phyloP scores from a whole-genome alignment of 2,329 filamentous ascomycete species.

The Sporothrix humicola region DNA sequence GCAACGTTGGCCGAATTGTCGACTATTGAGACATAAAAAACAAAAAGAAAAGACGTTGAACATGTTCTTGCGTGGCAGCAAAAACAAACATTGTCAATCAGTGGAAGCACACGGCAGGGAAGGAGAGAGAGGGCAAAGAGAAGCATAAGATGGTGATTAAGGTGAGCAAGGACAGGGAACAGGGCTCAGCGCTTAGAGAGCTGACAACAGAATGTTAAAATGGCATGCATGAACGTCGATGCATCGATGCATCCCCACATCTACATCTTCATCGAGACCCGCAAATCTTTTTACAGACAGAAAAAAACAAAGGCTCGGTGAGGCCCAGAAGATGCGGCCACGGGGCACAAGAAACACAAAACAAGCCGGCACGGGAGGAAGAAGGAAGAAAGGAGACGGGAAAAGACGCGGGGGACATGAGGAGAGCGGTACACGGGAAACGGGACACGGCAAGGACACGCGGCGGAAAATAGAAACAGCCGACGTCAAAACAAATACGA shows the following conservation, averaged over 20 bases:
- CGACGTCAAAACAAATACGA: neutral
- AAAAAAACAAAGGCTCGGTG: neutral
- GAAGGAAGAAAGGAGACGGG: neutral
- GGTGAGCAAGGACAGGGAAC: neutral
- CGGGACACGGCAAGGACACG: neutral
- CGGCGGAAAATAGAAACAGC: neutral
- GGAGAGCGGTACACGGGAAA: no score
- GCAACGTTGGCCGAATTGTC: neutral
- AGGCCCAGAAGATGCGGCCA: slow-evolving; percentile 14
- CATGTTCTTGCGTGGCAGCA: neutral
- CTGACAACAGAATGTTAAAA: neutral
- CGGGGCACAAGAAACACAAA: slow-evolving; percentile 1
- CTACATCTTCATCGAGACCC: neutral
- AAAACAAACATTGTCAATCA: neutral
- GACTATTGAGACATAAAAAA: no score
- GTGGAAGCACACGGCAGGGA: neutral
- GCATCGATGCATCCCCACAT: neutral
- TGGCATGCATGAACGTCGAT: neutral
- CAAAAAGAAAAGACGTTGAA: neutral
- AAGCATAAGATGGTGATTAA: neutral
- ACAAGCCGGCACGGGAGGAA: slow-evolving; percentile 7
- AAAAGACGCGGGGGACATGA: neutral
- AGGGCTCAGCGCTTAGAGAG: neutral
- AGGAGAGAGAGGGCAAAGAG: neutral
- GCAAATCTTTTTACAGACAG: neutral